phyloP scores from a whole-genome alignment of 495 filamentous ascomycete genomes.

The Penicillium paradoxum region DNA sequence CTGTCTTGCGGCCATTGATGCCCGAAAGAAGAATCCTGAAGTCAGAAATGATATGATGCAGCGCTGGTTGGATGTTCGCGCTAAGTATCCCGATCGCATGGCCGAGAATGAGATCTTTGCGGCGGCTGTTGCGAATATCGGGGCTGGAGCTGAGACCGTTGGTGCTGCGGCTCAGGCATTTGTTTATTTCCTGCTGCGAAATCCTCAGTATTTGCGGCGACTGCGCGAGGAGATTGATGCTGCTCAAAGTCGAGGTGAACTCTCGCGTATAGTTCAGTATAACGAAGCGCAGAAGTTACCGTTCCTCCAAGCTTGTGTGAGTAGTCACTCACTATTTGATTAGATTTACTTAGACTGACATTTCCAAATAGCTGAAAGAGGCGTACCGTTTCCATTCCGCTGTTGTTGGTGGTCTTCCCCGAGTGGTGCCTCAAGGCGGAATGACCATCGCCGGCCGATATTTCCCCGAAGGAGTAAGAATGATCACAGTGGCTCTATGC shows the following conservation, averaged over 20 bases:
- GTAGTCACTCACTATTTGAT: constrained; percentile 5
- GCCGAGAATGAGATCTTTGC: constrained; percentile 35
- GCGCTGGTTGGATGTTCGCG: constrained; percentile 37
- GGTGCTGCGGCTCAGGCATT: constrained; percentile 35
- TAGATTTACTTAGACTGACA: neutral
- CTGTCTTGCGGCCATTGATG: constrained; percentile 32
- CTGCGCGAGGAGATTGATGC: constrained; percentile 35
- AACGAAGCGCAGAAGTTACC: constrained; percentile 26
- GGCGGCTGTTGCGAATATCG: constrained; percentile 35
- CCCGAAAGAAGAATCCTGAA: constrained; percentile 32
- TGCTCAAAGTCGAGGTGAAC: constrained; percentile 19
- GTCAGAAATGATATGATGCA: constrained; percentile 40
- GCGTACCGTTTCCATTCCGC: constrained; percentile 43
- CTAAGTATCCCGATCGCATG: constrained; percentile 37
- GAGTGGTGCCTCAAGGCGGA: constrained; percentile 27
- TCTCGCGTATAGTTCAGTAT: constrained; percentile 24
- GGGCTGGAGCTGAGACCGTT: constrained; percentile 44
- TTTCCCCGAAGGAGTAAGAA: constrained; percentile 36
- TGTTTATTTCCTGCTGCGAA: constrained; percentile 29
- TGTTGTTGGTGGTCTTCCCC: constrained; percentile 22
- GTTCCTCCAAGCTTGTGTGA: constrained; percentile 36
- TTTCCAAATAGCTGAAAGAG: constrained; percentile 42
- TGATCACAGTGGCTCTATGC: no score
- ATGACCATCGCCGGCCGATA: constrained; percentile 27
- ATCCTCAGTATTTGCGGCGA: constrained; percentile 27